phyloP scores from a whole-genome alignment of 83 land plant genomes.

The Thuja plicata region DNA sequence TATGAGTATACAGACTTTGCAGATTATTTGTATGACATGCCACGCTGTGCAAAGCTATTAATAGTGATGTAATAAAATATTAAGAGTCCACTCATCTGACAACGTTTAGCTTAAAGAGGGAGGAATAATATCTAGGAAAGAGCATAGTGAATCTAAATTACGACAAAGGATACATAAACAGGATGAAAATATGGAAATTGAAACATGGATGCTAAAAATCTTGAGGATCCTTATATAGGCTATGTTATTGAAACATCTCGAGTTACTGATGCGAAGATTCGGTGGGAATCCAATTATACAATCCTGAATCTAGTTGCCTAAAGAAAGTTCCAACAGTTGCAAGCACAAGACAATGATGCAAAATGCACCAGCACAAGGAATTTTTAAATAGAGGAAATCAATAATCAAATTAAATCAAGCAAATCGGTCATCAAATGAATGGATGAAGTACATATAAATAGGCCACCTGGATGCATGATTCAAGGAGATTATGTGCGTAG shows the following conservation, averaged over 20 bases:
- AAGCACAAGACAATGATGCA: no score
- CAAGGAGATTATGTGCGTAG: no score
- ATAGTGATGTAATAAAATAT: background rate
- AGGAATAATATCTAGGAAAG: background rate
- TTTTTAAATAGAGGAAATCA: no score
- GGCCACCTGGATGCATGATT: no score
- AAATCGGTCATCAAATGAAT: no score
- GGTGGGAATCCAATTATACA: no score
- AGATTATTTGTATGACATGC: background rate
- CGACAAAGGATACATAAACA: background rate
- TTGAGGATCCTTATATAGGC: background rate
- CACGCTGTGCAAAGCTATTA: background rate
- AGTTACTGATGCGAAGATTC: no score
- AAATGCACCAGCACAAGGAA: no score
- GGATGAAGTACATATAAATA: no score
- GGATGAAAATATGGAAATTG: background rate
- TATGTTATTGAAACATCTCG: background rate
- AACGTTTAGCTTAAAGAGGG: background rate
- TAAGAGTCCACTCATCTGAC: background rate
- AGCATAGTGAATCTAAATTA: background rate
- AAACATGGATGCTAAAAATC: background rate
- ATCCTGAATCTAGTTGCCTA: no score
- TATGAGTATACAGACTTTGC: background rate
- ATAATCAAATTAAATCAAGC: no score
- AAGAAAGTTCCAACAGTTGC: no score